Conservation (phyloP, 2,329 filamentous ascomycete species). For the Scolecobasidium constrictum region DNA sequence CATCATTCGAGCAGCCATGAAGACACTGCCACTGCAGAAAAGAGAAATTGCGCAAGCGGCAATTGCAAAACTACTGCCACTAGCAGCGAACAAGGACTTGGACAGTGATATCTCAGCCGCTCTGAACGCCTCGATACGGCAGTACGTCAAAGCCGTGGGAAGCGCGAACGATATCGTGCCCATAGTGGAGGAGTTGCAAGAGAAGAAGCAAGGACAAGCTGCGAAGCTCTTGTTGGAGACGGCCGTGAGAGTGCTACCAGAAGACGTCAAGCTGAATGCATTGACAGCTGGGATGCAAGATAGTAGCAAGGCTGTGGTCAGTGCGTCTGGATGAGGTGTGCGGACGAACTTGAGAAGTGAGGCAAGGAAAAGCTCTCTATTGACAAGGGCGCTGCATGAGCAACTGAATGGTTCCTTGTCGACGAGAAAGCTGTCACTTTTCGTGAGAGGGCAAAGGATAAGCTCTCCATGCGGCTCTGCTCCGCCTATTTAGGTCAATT, state of each 20-base stretch:
- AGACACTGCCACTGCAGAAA: constrained; percentile 23
- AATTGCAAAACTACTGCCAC: constrained; percentile 37
- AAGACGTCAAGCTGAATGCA: background rate
- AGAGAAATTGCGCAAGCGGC: constrained; percentile 33
- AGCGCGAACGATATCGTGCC: background rate
- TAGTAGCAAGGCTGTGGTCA: background rate
- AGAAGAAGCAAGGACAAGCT: constrained; percentile 8
- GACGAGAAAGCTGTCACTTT: no score
- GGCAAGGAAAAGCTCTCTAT: no score
- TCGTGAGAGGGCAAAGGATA: no score
- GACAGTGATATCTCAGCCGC: constrained; percentile 45
- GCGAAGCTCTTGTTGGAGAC: constrained; percentile 4
- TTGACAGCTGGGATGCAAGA: background rate
- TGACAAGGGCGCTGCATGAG: no score
- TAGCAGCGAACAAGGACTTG: constrained; percentile 32
- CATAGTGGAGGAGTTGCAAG: constrained; percentile 1
- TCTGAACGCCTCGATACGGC: constrained; percentile 30
- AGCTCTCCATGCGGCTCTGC: no score
- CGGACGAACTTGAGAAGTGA: no score
- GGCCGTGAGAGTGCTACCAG: background rate
- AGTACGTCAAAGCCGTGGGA: constrained; percentile 17
- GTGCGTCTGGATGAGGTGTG: background rate
- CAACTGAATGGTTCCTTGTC: no score
- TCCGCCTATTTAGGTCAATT: no score
- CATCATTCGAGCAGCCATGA: constrained; percentile 44